Percentiles rank a stretch among this genome's conserved stretches.
phyloP scores from a whole-genome alignment of 2,329 filamentous ascomycete genomes.

The Hawksworthiomyces lignivorus region DNA sequence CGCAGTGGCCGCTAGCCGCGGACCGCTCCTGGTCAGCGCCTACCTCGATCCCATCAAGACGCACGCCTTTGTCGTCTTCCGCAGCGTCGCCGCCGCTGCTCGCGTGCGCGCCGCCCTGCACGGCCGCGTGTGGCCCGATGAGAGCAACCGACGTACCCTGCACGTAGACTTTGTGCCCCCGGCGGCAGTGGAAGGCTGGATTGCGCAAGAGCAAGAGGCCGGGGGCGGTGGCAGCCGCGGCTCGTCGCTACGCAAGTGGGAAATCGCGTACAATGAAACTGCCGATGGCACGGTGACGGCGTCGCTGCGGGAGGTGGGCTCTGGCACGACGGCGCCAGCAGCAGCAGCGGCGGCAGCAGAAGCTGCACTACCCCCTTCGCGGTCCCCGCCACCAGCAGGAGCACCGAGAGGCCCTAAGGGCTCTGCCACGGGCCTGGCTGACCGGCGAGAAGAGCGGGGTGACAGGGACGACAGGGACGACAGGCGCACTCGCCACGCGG shows the following conservation, averaged over 20 bases:
- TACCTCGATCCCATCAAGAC: slow-evolving; percentile 81
- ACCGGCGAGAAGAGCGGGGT: slow-evolving; percentile 23
- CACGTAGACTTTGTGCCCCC: slow-evolving; percentile 87
- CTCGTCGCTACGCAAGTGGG: slow-evolving; percentile 50
- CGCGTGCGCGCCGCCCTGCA: slow-evolving; percentile 72
- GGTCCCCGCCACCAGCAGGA: too few relatives aligned
- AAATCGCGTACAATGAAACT: slow-evolving; percentile 60
- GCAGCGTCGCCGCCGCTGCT: slow-evolving; percentile 60
- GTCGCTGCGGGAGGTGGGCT: slow-evolving; percentile 42
- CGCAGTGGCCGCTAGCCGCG: slow-evolving; percentile 21
- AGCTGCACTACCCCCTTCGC: too few relatives aligned
- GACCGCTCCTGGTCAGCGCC: slow-evolving; percentile 55
- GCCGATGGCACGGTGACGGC: slow-evolving; percentile 46
- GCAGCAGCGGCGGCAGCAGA: neutral
- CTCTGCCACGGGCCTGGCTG: too few relatives aligned
- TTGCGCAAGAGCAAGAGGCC: slow-evolving; percentile 54
- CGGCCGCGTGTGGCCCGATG: slow-evolving; percentile 75
- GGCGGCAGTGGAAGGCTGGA: slow-evolving; percentile 65
- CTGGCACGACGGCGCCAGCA: neutral
- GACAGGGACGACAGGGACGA: slow-evolving; percentile 4
- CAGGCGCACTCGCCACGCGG: too few relatives aligned
- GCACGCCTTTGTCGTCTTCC: slow-evolving; percentile 75
- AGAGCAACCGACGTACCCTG: slow-evolving; percentile 72
- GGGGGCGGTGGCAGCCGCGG: slow-evolving; percentile 25
- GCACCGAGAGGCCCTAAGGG: neutral